Percentiles rank a stretch among this genome's conserved stretches.
Evolutionary conservation across 805 yeast species (phyloP).

Genomic region (Millerozyma miso): DNA sequence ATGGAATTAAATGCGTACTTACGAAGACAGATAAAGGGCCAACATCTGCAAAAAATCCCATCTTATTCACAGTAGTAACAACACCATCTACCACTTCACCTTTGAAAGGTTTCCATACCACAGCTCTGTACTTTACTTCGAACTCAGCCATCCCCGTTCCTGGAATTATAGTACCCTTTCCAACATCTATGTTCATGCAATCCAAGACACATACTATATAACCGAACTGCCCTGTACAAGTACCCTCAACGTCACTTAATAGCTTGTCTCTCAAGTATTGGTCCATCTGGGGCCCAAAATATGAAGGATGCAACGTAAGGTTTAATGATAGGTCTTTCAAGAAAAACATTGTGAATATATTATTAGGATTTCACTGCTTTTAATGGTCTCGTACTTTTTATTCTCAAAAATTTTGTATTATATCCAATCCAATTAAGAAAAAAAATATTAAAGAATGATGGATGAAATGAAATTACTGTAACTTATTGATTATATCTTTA

Average conservation of each 20-base stretch:
- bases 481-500: too few relatives aligned
- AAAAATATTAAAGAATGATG: too few relatives aligned
- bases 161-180: constrained; percentile 88
- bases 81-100: constrained; percentile 98
- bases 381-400: too few relatives aligned
- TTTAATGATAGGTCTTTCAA: constrained; percentile 85
- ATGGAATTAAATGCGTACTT: constrained; percentile 90
- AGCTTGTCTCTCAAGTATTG: constrained; percentile 86
- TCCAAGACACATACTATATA: constrained; percentile 95
- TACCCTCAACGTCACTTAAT: constrained; percentile 94
- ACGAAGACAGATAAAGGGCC: constrained; percentile 95
- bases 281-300: constrained; percentile 96
- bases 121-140: constrained; percentile 92
- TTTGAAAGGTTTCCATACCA: constrained; percentile 97
- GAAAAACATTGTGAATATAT: constrained; percentile 46
- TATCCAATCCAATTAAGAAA: neutral
- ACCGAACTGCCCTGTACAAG: constrained; percentile 98
- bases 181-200: constrained; percentile 91
- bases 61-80: constrained; percentile 86
- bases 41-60: constrained; percentile 97
- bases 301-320: constrained; percentile 93
- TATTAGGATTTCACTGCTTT: too few relatives aligned
- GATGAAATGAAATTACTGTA: neutral
- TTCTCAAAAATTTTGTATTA: too few relatives aligned
- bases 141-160: constrained; percentile 94